phyloP scores from a whole-genome alignment of 2,329 filamentous ascomycete species.

The Coniosporium tulheliwenetii region DNA sequence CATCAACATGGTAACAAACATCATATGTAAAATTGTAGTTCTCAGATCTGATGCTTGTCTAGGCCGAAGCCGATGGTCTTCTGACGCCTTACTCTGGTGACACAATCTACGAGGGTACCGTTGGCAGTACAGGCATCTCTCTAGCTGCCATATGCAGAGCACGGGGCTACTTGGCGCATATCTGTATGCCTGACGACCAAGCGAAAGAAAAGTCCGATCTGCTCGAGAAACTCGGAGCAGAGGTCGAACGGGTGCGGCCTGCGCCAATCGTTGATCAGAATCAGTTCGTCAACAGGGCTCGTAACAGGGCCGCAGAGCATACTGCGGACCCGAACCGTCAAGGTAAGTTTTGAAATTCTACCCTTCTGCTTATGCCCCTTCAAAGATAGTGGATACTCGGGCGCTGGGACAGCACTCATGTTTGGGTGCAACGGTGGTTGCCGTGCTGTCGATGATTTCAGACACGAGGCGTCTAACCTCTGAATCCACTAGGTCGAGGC shows the following conservation, averaged over 20 bases:
- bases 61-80: slow-evolving; percentile 64
- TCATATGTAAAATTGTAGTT: slow-evolving; percentile 1
- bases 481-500: slow-evolving; percentile 41
- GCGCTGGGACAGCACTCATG: too few relatives aligned
- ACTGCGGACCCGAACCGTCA: slow-evolving; percentile 35
- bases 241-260: slow-evolving; percentile 80
- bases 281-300: slow-evolving; percentile 89
- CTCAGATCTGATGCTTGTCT: slow-evolving; percentile 3
- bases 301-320: slow-evolving; percentile 60
- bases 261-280: slow-evolving; percentile 85
- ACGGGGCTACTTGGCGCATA: slow-evolving; percentile 79
- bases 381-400: too few relatives aligned
- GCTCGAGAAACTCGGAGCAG: slow-evolving; percentile 74
- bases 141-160: slow-evolving; percentile 79
- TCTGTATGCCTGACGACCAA: slow-evolving; percentile 95
- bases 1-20: slow-evolving; percentile 43
- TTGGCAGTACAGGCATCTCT: slow-evolving; percentile 91
- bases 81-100: slow-evolving; percentile 70
- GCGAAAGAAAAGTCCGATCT: slow-evolving; percentile 77
- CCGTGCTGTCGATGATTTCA: too few relatives aligned
- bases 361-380: too few relatives aligned
- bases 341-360: slow-evolving; percentile 11
- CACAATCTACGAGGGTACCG: slow-evolving; percentile 93
- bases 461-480: too few relatives aligned
- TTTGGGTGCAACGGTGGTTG: too few relatives aligned